Base-by-base conservation (phyloP, 176 grass and related monocot genomes). In the Carex parvula region DNA sequence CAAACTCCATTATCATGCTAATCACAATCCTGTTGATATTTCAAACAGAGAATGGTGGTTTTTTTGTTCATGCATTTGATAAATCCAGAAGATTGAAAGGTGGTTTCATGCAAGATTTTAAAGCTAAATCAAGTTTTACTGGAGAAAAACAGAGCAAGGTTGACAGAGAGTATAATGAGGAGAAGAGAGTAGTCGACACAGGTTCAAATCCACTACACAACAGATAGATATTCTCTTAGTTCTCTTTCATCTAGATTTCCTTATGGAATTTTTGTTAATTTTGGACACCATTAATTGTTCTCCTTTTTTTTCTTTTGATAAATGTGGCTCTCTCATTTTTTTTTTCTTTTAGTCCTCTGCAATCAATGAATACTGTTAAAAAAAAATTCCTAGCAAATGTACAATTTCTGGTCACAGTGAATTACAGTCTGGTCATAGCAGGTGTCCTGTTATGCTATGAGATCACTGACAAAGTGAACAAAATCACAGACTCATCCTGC, bases 171-270 rank as follows among this genome's bases (percentile, higher is more conserved):
- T 79, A 32, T 58, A 24, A 58, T 16, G 53, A 79, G 4, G 76
- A 79, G 52, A 60, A 79, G 76, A 79, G 76, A 26, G 7, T 18
- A n/a, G 26, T 79, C 54, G 2, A 60, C 24, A 56, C 21, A 6
- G 76, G 76, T 16, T 12, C 76, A 35, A 39, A 79, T 79, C 76
- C 76, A 17, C 53, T 79, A 24, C 76, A 79, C 76, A 79, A 79
- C 52, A 79, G 50, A 79, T 79, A 79, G 76, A 32, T 6, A 55
- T 14, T 32, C 15, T 79, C 6, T 79, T 35, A 54, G 15, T 79
- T 57, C 17, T 68, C 13, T 37, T 35, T 33, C 64, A 30, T 68
- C 4, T 68, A 68, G 64, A 68, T 68, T 14, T 68, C 15, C 29
- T 68, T 68, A 29, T 66, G 22, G 8, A 66, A 32, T 68, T 68